These are phyloP conservation scores for Fonsecaea pugnacius DNA, from an alignment of 2,329 filamentous ascomycete genomes.

Conservation along the genomic window DNA sequence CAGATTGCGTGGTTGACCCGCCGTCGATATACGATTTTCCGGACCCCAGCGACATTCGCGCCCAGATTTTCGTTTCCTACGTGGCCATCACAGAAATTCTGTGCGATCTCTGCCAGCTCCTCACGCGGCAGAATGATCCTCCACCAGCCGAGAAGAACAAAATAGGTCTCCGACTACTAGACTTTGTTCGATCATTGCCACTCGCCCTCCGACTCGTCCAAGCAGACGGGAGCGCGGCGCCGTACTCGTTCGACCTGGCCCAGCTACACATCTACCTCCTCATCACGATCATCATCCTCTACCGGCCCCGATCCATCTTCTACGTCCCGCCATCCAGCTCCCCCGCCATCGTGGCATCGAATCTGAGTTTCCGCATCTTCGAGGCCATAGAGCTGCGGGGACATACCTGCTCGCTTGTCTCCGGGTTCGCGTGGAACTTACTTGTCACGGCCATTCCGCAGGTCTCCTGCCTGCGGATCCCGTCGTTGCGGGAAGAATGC, in stretches of 20 bases:
- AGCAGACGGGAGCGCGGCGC: slow-evolving; percentile 9
- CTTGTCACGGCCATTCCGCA: slow-evolving; percentile 29
- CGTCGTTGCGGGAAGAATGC: slow-evolving; percentile 13
- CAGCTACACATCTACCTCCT: slow-evolving; percentile 26
- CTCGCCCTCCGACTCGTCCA: slow-evolving; percentile 15
- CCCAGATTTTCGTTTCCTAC: slow-evolving; percentile 28
- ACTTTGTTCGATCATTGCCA: slow-evolving; percentile 17
- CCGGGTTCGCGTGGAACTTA: slow-evolving; percentile 22
- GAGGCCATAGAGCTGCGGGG: slow-evolving; percentile 27
- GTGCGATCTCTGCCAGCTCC: slow-evolving; percentile 24
- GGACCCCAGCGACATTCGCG: slow-evolving; percentile 19
- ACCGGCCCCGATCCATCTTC: slow-evolving; percentile 26
- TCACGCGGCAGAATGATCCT: slow-evolving; percentile 17
- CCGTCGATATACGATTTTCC: slow-evolving; percentile 26
- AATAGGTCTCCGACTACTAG: slow-evolving; percentile 18
- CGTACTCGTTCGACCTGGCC: slow-evolving; percentile 26
- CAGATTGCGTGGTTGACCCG: slow-evolving; percentile 21
- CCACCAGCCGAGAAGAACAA: slow-evolving; percentile 10
- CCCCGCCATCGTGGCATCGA: slow-evolving; percentile 19
- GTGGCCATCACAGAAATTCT: slow-evolving; percentile 23
- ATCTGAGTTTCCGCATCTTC: slow-evolving; percentile 27
- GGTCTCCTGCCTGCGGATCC: slow-evolving; percentile 23
- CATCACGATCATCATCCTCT: slow-evolving; percentile 26
- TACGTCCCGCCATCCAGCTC: slow-evolving; percentile 11
- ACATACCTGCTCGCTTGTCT: slow-evolving; percentile 25